phyloP scores from a whole-genome alignment of 805 yeast species.

The Sporopachydermia lactativora region DNA sequence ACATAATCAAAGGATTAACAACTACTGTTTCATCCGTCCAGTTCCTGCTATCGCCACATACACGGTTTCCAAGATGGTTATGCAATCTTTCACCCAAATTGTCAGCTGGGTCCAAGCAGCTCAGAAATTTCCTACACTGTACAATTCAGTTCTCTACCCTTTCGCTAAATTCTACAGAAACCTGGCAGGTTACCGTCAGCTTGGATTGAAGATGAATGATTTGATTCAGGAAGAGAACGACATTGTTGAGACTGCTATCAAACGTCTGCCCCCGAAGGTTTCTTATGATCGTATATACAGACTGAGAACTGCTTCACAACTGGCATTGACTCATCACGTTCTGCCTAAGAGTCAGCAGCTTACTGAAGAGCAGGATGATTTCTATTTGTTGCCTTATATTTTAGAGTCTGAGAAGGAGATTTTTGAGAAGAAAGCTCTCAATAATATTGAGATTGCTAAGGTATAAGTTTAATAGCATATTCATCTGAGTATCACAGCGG shows the following conservation, averaged over 20 bases:
- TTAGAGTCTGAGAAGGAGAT: slow-evolving; percentile 92
- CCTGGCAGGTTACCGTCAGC: slow-evolving; percentile 83
- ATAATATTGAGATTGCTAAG: slow-evolving; percentile 42
- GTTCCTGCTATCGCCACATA: too few relatives aligned
- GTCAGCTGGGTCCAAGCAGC: background rate
- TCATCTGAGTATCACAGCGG: too few relatives aligned
- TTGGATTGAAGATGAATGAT: slow-evolving; percentile 80
- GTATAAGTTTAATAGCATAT: slow-evolving; percentile 2
- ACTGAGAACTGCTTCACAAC: slow-evolving; percentile 84
- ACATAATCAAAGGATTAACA: too few relatives aligned
- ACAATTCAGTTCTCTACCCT: slow-evolving; percentile 53
- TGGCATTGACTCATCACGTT: slow-evolving; percentile 67
- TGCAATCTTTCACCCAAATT: slow-evolving; percentile 1
- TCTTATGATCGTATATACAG: slow-evolving; percentile 87
- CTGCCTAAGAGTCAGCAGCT: slow-evolving; percentile 71
- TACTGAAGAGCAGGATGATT: slow-evolving; percentile 65
- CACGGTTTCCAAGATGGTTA: background rate
- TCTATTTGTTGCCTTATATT: slow-evolving; percentile 77
- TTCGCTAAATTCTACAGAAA: slow-evolving; percentile 60
- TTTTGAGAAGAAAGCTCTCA: slow-evolving; percentile 76
- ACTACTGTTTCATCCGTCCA: too few relatives aligned
- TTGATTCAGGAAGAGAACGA: slow-evolving; percentile 79
- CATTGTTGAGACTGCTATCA: slow-evolving; percentile 70
- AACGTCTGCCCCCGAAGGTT: slow-evolving; percentile 76
- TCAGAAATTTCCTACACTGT: background rate